Evolutionary conservation across 139 green algal genomes (phyloP).

Genomic region (Ostreobium quekettii): DNA sequence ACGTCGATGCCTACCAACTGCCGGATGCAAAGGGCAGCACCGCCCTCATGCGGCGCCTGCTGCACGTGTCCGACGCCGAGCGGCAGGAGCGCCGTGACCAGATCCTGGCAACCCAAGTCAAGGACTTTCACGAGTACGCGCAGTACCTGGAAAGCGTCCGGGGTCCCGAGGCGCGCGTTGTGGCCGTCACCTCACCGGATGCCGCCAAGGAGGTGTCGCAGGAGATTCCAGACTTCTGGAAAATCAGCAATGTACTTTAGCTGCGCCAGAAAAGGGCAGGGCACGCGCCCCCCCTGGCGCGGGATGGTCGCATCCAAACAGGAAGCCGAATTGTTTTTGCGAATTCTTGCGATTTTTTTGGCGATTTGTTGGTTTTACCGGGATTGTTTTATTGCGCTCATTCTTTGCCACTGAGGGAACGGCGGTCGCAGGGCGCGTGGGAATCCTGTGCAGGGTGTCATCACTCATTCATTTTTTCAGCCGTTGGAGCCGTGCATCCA

Average conservation of each 20-base stretch:
- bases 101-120: slow-evolving; percentile 63
- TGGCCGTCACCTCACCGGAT: slow-evolving; percentile 72
- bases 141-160: slow-evolving; percentile 60
- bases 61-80: slow-evolving; percentile 87
- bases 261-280: too few species aligned
- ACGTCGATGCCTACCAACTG: slow-evolving; percentile 92
- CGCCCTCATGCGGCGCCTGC: slow-evolving; percentile 80
- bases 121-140: slow-evolving; percentile 76
- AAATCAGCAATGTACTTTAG: slow-evolving; percentile 67
- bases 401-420: too few species aligned
- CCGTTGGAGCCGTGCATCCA: too few species aligned
- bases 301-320: too few species aligned
- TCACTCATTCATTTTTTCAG: too few species aligned
- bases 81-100: slow-evolving; percentile 82
- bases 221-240: slow-evolving; percentile 65
- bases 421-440: too few species aligned
- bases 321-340: too few species aligned
- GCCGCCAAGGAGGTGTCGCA: slow-evolving; percentile 50
- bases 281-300: too few species aligned
- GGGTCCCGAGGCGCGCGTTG: slow-evolving; percentile 52
- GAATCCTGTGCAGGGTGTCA: too few species aligned
- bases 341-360: too few species aligned
- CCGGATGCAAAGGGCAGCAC: slow-evolving; percentile 78
- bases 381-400: too few species aligned
- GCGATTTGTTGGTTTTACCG: too few species aligned